Evolutionary conservation across 495 filamentous ascomycete genomes (phyloP).

Genomic region (Oidiodendron maius): DNA sequence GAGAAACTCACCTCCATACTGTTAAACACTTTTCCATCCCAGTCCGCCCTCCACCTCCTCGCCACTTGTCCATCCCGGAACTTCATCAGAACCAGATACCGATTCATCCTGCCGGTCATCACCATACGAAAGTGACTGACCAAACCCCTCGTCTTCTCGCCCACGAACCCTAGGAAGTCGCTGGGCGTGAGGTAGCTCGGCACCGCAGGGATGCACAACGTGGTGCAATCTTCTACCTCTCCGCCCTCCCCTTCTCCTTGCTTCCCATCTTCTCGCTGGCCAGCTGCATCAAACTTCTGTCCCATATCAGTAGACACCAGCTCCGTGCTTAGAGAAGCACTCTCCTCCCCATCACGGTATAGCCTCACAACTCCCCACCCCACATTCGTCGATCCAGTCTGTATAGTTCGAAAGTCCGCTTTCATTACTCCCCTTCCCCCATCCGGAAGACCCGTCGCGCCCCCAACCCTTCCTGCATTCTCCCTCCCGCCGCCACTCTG

Average conservation of each 20-base stretch:
- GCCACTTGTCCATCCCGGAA: slow-evolving; percentile 73
- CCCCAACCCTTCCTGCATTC: slow-evolving; percentile 14
- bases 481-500: neutral
- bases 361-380: slow-evolving; percentile 93
- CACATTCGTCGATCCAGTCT: slow-evolving; percentile 70
- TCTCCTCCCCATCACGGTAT: slow-evolving; percentile 80
- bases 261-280: slow-evolving; percentile 18
- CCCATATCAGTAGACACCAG: neutral
- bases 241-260: slow-evolving; percentile 29
- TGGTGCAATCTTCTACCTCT: slow-evolving; percentile 67
- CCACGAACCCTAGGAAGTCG: slow-evolving; percentile 89
- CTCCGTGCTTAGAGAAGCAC: slow-evolving; percentile 33
- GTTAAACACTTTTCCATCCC: slow-evolving; percentile 94
- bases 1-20: slow-evolving; percentile 82
- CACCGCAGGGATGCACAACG: slow-evolving; percentile 88
- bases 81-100: slow-evolving; percentile 98
- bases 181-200: slow-evolving; percentile 86
- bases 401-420: slow-evolving; percentile 70
- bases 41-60: slow-evolving; percentile 72
- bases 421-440: slow-evolving; percentile 43
- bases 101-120: slow-evolving; percentile 76
- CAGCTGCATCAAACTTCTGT: neutral
- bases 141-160: slow-evolving; percentile 78
- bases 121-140: slow-evolving; percentile 97
- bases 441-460: neutral